These are phyloP conservation scores for Ustilago esculenta DNA, from an alignment of 1,284 basidiomycete genomes.

Conservation along the genomic window DNA sequence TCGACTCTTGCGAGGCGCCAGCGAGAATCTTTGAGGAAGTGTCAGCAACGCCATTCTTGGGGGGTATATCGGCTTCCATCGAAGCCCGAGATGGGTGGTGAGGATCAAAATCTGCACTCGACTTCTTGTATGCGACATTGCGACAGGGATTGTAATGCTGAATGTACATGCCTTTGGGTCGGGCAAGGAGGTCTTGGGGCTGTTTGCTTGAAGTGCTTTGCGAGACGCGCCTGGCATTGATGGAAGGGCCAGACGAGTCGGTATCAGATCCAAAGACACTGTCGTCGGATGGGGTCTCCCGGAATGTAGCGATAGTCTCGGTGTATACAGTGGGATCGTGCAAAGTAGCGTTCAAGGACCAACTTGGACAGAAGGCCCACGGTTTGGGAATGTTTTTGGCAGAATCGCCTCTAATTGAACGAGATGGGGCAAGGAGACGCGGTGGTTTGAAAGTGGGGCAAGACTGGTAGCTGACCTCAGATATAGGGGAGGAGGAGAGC, in stretches of 20 bases:
- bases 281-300: neutral
- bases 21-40: slow-evolving; percentile 1
- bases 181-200: no score
- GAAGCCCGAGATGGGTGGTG: neutral
- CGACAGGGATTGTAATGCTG: no score
- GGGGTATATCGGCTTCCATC: neutral
- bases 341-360: neutral
- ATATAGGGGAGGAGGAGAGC: slow-evolving; percentile 7
- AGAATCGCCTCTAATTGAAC: no score
- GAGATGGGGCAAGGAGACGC: no score
- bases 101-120: no score
- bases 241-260: neutral
- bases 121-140: no score
- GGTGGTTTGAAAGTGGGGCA: neutral
- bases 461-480: neutral
- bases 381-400: neutral
- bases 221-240: no score
- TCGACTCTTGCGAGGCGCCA: slow-evolving; percentile 1
- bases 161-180: no score
- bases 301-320: neutral
- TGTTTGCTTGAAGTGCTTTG: no score
- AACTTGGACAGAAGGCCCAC: neutral
- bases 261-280: neutral
- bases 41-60: neutral
- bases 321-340: neutral